phyloP scores from a whole-genome alignment of 192 early-diverging fungal genomes.

The Backusella westeae region DNA sequence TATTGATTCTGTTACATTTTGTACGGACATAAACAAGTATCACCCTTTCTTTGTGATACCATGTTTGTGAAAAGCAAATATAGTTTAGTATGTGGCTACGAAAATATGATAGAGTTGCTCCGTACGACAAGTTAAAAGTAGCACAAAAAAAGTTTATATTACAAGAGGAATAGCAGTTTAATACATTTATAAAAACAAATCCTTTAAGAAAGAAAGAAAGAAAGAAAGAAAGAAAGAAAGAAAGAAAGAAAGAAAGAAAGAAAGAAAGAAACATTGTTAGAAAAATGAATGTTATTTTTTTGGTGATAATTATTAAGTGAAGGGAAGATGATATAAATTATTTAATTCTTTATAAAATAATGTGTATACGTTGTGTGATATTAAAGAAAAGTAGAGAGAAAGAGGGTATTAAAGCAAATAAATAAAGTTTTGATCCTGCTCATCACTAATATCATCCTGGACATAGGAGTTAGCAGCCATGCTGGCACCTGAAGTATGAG shows the following conservation, averaged over 20 bases:
- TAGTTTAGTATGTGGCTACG: background rate
- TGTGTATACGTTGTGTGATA: background rate
- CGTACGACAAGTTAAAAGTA: background rate
- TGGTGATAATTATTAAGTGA: background rate
- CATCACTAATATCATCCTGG: constrained; percentile 14
- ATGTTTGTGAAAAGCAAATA: background rate
- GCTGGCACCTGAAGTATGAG: constrained; percentile 4
- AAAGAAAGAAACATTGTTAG: background rate
- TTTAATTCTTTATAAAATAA: constrained; percentile 1
- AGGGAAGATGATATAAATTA: background rate
- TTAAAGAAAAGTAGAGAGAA: background rate
- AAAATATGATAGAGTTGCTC: background rate
- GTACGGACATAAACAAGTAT: background rate
- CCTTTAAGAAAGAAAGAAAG: background rate
- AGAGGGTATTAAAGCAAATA: constrained; percentile 22
- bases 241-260: background rate
- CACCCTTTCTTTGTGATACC: background rate
- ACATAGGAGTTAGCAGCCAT: background rate
- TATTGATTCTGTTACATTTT: background rate
- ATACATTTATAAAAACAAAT: background rate
- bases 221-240: background rate
- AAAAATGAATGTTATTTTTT: background rate
- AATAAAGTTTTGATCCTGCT: constrained; percentile 26
- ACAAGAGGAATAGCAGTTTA: background rate
- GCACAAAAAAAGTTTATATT: background rate